These are phyloP conservation scores for Tilletia walkeri DNA, from an alignment of 1,284 basidiomycete species.

Conservation along the genomic window DNA sequence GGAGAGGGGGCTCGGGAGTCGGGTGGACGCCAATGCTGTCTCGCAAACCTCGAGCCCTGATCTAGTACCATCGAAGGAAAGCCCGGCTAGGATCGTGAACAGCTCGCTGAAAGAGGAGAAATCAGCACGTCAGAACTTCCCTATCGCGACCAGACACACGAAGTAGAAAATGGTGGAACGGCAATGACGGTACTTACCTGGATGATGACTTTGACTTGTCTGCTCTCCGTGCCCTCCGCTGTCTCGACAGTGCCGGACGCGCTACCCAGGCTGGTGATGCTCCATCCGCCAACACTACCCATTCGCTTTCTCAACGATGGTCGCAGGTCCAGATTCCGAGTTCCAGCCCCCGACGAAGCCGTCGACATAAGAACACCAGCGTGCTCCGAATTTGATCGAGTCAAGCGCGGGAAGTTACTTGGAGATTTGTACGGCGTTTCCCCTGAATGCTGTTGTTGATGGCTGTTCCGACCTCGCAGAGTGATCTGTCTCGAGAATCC, in stretches of 20 bases:
- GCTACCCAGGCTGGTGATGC: conserved; percentile 12
- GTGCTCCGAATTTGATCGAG: not conserved
- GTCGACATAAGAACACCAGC: not conserved
- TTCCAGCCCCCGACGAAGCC: not conserved
- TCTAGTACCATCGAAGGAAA: conserved; percentile 9
- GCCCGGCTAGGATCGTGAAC: conserved; percentile 13
- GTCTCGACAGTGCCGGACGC: not conserved
- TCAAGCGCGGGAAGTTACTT: not conserved
- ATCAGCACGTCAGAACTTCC: not conserved
- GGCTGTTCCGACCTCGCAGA: not conserved
- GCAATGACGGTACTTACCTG: not conserved
- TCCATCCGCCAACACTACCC: conserved; percentile 12
- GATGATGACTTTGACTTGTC: conserved; percentile 8
- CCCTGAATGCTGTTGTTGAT: too few species aligned
- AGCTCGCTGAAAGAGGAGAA: conserved; percentile 2
- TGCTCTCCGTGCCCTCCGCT: not conserved
- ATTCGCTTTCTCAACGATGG: conserved; percentile 11
- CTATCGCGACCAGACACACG: too few species aligned
- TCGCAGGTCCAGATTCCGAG: not conserved
- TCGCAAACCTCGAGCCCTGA: not conserved
- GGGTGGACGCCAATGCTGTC: too few species aligned
- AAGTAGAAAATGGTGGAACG: too few species aligned
- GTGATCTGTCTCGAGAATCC: too few species aligned
- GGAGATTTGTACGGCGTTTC: too few species aligned
- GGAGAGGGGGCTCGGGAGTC: not conserved